These are phyloP conservation scores for Byssothecium circinans DNA, from an alignment of 2,329 filamentous ascomycete genomes.

Conservation along the genomic window DNA sequence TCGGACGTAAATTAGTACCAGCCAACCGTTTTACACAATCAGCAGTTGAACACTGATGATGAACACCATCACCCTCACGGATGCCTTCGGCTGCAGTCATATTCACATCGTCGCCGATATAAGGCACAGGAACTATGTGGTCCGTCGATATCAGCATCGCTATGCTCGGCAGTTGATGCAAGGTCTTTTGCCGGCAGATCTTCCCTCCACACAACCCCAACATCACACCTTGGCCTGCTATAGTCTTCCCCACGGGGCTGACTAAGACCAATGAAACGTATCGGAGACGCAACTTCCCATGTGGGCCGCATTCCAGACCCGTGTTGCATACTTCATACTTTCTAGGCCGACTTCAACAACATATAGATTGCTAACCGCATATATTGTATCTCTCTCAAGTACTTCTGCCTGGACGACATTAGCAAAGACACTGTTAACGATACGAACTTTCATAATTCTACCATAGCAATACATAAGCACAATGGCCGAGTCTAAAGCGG, in stretches of 20 bases:
- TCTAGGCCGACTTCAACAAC: not conserved
- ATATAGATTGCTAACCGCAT: slow-evolving; percentile 2
- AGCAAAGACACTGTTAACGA: not conserved
- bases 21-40: no score
- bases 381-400: not conserved
- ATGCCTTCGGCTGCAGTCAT: not conserved
- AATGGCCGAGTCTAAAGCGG: slow-evolving; percentile 11
- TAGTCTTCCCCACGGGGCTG: not conserved
- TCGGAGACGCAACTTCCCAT: not conserved
- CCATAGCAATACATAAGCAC: not conserved
- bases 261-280: not conserved
- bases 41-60: no score
- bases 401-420: not conserved
- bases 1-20: no score
- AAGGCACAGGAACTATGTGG: not conserved
- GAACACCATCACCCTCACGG: no score
- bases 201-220: slow-evolving; percentile 8
- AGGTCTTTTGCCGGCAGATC: slow-evolving; percentile 9
- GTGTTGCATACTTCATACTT: not conserved
- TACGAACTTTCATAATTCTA: not conserved
- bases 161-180: slow-evolving; percentile 11
- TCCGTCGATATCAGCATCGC: not conserved
- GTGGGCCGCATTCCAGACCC: slow-evolving; percentile 1
- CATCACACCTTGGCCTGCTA: not conserved
- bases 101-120: not conserved